Base-by-base conservation (phyloP, 306 rosid species). In the Fragaria ananassa region DNA sequence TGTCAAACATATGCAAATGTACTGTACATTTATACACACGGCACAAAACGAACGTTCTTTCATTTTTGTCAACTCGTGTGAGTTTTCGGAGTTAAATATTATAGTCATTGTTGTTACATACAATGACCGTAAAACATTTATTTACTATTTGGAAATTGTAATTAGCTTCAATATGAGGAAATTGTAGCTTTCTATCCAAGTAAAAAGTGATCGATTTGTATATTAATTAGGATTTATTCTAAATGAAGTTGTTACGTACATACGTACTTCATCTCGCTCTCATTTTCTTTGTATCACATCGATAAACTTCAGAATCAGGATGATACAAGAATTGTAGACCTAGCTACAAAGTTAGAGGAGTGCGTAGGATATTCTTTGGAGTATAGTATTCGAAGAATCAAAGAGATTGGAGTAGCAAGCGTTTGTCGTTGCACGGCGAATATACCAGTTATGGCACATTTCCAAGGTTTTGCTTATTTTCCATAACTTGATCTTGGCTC, bases 331-430 rank as follows among this genome's bases (percentile, higher is more conserved):
- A 14, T 14, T 6, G 10, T 25, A 62, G 65, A 34, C n/a, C 47
- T 19, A 47, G 12, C 29, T 18, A 11, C 45, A 11, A 14, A 5
- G 11, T 8, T 73, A 41, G 56, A 12, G 42, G 68, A 72, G 34
- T 54, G 50, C 70, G 25, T 60, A 57, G 46, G 63, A 74, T 62
- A 63, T 47, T 63, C 37, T n/a, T 34, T 31, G 46, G 66, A 37
- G 37, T 72, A 54, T 56, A 11, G 18, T 34, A 3, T 12, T 7
- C 13, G 65, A 13, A 4, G 66, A 54, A 69, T 69, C 51, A 69
- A 68, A 69, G 57, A 69, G 72, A 68, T 45, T 2, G 4, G 4
- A 68, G 4, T 14, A 25, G n/a, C 11, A 46, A 27, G 41, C 41
- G 8, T 21, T 75, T 75, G 27, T 49, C 39, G 67, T 31, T n/a